Conservation (phyloP, 148 eudicot genomes). For the Vaccinium myrtillus region DNA sequence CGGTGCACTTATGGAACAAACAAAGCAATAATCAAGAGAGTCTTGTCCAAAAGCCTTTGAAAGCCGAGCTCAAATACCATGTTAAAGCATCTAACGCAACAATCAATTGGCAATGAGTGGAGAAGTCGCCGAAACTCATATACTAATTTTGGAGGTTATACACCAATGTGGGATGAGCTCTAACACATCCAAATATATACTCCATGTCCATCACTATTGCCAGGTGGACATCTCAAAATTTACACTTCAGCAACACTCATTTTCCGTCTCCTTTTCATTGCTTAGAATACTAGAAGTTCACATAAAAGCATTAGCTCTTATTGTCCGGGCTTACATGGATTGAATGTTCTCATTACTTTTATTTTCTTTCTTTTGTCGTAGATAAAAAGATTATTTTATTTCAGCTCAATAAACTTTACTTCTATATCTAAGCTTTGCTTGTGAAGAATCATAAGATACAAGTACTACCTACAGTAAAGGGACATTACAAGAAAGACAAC, state of each 20-base stretch:
- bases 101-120: neutral
- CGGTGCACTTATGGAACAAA: neutral
- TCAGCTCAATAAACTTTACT: slow-evolving; percentile 10
- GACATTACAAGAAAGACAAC: neutral
- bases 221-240: neutral
- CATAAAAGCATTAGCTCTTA: neutral
- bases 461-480: neutral
- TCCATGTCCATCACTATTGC: neutral
- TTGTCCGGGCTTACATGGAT: neutral
- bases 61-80: neutral
- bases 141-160: neutral
- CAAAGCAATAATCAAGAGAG: neutral
- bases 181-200: neutral
- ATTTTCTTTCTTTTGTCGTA: neutral
- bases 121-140: neutral
- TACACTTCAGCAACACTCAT: neutral
- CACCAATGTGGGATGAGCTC: neutral
- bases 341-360: neutral
- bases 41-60: neutral
- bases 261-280: neutral
- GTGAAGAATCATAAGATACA: neutral
- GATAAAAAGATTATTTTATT: neutral
- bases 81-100: neutral
- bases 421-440: neutral
- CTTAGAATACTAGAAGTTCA: neutral